Evolutionary conservation across 441 rosid genomes (phyloP), one percentile per base, ranked within the genome.

Genomic region (Dalechampia spathulata): DNA sequence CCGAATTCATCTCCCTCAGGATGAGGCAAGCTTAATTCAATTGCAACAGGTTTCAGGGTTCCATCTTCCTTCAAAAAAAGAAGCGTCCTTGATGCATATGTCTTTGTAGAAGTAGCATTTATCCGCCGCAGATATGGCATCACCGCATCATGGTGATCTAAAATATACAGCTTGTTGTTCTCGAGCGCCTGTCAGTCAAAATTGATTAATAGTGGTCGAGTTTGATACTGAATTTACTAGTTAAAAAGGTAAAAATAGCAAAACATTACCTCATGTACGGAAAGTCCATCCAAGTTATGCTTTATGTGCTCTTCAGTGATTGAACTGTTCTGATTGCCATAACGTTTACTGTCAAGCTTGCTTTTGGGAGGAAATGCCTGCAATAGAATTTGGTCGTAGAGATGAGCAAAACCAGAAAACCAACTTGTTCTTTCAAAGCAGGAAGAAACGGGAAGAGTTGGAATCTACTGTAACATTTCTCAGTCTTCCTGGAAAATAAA

Each of bases 281-380:
- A 75, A 25, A 79, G 56, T 17, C 90, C 92, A n/a, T 82, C 79
- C 22, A 87, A 60, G 50, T 64, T 72, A 21, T 32, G 43, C 63
- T 82, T 72, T 13, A 87, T 81, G 52, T 82, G 74, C 22, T 70
- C 68, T 72, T 69, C 72, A 39, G 79, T 75, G 58, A 87, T 71
- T 38, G 70, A 64, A 71, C 96, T 81, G 64, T 53, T 32, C 51
- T 87, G 92, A 53, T 82, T 39, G 21, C 87, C 90, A 57, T 69
- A 81, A n/a, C 53, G 12, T 51, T 73, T 46, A 1, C 46, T 66
- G 61, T 74, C 71, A 38, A 83, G 77, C 73, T 74, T 76, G 75
- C 90, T 87, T 65, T 39, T 36, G 5, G 90, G 93, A 61, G 90
- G 96, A 63, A 85, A 88, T 38, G 80, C 81, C 92, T 84, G 71